Base-by-base conservation (phyloP, 176 grass and related monocot species). In the Zoysia japonica region DNA sequence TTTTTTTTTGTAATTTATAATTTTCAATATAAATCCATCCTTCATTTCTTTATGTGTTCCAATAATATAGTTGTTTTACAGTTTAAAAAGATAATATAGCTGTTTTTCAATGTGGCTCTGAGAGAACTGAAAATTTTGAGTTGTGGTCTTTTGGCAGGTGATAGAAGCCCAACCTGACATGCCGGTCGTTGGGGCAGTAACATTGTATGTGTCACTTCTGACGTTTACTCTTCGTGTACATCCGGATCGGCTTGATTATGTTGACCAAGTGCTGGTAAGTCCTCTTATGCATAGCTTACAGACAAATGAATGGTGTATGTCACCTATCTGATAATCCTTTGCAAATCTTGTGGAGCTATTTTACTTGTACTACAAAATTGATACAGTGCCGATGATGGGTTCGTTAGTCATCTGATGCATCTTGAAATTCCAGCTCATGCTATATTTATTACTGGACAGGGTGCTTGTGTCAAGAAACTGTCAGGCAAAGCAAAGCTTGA, bases 91-190 rank as follows among this genome's bases (percentile, higher is more conserved):
- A 59, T 46, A 51, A 8, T 55, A 17, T 65, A 78, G 50, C 49
- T 72, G 11, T 61, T 78, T 51, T 53, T 14, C 57, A 60, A 19
- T 86, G n/a, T 57, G 35, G 56, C 52, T 60, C 13, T 80, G 41
- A 41, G 47, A 45, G 86, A 68, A 63, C 77, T 41, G 48, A 78
- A 78, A 19, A 45, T 59, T 19, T 7, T 78, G 38, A 72, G 36
- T 15, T 64, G 10, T 89, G 51, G 12, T 87, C 62, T 72, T 76
- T 47, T 93, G 74, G 54, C 82, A 98, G 96, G 96, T 98, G 78
- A 94, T 98, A 83, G 96, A 98, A 82, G 92, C 96, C 79, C 96
- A 95, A 81, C 84, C 89, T 89, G 90, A 95, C 90, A 98, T 98
- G 96, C 92, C 90, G 40, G 84, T 91, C 68, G 96, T 94, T 81